Conservation (phyloP, 148 eudicot genomes). For the Drosera capensis region DNA sequence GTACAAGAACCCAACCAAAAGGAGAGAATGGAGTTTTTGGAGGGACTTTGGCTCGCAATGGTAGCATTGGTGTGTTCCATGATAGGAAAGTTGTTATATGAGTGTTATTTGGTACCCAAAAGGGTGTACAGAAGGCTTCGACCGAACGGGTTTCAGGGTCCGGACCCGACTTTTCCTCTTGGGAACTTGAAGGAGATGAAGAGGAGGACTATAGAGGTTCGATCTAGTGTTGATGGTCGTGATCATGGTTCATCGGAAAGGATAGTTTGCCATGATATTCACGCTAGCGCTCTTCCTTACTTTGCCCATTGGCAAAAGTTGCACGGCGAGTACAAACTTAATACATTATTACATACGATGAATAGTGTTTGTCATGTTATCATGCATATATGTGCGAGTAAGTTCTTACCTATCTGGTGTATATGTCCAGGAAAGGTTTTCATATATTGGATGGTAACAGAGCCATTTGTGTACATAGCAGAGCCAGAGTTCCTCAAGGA, state of each 20-base stretch:
- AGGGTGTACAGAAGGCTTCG: conserved; percentile 22
- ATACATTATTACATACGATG: neutral
- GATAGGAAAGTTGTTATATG: conserved; percentile 24
- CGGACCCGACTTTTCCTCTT: conserved; percentile 54
- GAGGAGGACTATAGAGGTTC: conserved; percentile 8
- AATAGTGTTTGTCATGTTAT: too few species aligned
- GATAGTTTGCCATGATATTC: conserved; percentile 38
- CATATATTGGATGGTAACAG: conserved; percentile 86
- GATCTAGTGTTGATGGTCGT: neutral
- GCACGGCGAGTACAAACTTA: conserved; percentile 27
- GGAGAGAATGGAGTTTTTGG: neutral
- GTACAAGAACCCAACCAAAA: too few species aligned
- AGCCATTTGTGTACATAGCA: conserved; percentile 77
- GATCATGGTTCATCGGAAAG: conserved; percentile 1
- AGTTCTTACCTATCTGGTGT: neutral
- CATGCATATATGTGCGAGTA: neutral
- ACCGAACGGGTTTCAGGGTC: conserved; percentile 51
- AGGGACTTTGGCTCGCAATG: neutral
- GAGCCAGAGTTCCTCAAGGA: conserved; percentile 65
- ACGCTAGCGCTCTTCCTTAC: conserved; percentile 60
- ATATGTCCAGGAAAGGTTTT: conserved; percentile 63
- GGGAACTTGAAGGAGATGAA: conserved; percentile 59
- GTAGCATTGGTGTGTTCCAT: conserved; percentile 16
- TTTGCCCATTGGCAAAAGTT: conserved; percentile 66
- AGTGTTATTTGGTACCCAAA: conserved; percentile 38